These are phyloP conservation scores for Aciculoconidium aculeatum DNA, from an alignment of 805 yeast genomes.

Conservation along the genomic window DNA sequence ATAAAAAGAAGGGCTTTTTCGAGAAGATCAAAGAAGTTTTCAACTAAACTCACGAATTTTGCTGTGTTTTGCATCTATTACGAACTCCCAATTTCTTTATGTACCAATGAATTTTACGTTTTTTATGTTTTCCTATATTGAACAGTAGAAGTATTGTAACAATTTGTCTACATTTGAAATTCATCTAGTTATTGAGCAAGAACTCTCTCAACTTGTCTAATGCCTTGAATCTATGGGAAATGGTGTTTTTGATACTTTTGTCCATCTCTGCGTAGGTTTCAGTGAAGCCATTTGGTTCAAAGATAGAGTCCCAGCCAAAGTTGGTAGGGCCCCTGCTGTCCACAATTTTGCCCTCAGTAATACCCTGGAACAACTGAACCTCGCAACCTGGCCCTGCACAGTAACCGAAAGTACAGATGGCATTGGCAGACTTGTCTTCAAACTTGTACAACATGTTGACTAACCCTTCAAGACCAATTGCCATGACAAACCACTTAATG, in stretches of 20 bases:
- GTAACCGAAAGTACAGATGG: slow-evolving; percentile 89
- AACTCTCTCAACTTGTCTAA: slow-evolving; percentile 63
- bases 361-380: slow-evolving; percentile 79
- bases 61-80: too few species aligned
- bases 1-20: slow-evolving; percentile 29
- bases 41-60: too few species aligned
- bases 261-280: slow-evolving; percentile 84
- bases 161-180: neutral
- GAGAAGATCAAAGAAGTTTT: slow-evolving; percentile 43
- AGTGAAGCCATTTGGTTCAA: slow-evolving; percentile 71
- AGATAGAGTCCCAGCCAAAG: slow-evolving; percentile 95
- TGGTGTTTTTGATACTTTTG: slow-evolving; percentile 64
- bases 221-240: slow-evolving; percentile 87
- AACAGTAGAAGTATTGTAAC: neutral
- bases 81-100: too few species aligned
- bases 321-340: slow-evolving; percentile 67
- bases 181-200: slow-evolving; percentile 20
- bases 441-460: slow-evolving; percentile 75
- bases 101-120: too few species aligned
- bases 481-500: slow-evolving; percentile 81
- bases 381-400: slow-evolving; percentile 74
- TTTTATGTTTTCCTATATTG: too few species aligned
- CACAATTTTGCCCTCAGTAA: slow-evolving; percentile 77
- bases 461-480: slow-evolving; percentile 70
- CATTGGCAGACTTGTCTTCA: slow-evolving; percentile 79